Evolutionary conservation across 139 green algal genomes (phyloP).

Genomic region (Chlamydomonas sp.): DNA sequence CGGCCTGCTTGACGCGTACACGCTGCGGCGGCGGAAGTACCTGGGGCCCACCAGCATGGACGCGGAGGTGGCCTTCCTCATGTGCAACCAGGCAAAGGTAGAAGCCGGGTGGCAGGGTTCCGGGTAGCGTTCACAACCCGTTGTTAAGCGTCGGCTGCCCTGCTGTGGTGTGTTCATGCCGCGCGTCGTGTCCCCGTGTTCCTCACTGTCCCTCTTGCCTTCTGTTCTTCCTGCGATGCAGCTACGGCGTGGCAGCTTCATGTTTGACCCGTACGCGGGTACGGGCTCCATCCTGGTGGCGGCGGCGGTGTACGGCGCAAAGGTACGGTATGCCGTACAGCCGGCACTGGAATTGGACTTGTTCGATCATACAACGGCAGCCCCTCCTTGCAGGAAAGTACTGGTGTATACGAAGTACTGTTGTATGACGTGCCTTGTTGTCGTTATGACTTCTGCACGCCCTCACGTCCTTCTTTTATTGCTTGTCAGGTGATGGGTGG

Average conservation of each 20-base stretch:
- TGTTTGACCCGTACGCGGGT: conserved; percentile 76
- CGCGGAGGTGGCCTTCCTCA: conserved; percentile 93
- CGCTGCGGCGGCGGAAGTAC: conserved; percentile 81
- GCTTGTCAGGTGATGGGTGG: conserved; percentile 66
- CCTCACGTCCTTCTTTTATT: no score
- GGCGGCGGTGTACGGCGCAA: conserved; percentile 73
- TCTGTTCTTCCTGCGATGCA: conserved; percentile 11
- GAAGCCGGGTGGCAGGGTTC: neutral
- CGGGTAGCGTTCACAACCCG: neutral
- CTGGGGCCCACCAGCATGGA: conserved; percentile 97
- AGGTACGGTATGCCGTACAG: neutral
- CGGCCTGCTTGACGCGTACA: conserved; percentile 57
- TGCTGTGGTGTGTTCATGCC: no score
- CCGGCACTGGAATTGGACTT: no score
- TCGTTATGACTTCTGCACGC: no score
- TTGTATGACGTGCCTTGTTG: no score
- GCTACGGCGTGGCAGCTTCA: conserved; percentile 54
- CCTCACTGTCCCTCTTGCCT: no score
- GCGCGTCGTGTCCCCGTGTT: no score
- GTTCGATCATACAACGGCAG: no score
- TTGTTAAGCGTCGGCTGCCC: no score
- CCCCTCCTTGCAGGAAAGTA: no score
- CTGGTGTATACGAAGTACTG: no score
- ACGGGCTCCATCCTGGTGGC: conserved; percentile 93
- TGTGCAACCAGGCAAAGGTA: conserved; percentile 89